phyloP scores from a whole-genome alignment of 345 rosid species.

The Populus alba region DNA sequence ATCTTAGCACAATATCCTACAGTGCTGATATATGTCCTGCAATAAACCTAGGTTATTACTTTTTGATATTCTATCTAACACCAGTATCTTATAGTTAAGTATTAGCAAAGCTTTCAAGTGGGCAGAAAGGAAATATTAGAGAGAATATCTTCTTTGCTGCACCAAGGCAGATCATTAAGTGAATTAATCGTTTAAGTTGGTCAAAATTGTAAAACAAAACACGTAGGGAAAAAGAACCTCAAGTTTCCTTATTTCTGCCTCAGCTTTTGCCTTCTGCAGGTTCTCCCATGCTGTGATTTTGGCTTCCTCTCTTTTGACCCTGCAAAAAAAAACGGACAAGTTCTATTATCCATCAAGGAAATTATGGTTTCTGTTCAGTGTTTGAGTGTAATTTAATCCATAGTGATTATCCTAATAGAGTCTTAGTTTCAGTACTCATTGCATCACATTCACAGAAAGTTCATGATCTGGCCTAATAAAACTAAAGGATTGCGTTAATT shows the following conservation, averaged over 20 bases:
- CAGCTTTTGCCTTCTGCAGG: conserved; percentile 97
- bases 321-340: conserved; percentile 15
- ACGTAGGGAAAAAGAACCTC: conserved; percentile 53
- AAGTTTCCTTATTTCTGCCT: conserved; percentile 86
- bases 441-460: background rate
- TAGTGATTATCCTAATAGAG: background rate
- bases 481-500: conserved; percentile 6
- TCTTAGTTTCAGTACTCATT: background rate
- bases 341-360: background rate
- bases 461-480: background rate
- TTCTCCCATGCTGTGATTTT: conserved; percentile 95
- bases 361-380: background rate
- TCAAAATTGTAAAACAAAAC: conserved; percentile 6
- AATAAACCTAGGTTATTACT: background rate
- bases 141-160: background rate
- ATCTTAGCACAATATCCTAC: background rate
- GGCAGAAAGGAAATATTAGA: conserved; percentile 2
- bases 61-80: background rate
- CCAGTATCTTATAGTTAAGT: background rate
- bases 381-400: background rate
- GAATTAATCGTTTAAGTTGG: background rate
- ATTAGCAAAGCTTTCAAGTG: background rate
- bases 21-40: background rate
- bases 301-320: conserved; percentile 81
- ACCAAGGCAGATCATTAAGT: conserved; percentile 7